A percentile compares a stretch with the other conserved stretches of the same genome.
Conservation (phyloP, 768 basidiomycete genomes). For the Leccinum boreale region DNA sequence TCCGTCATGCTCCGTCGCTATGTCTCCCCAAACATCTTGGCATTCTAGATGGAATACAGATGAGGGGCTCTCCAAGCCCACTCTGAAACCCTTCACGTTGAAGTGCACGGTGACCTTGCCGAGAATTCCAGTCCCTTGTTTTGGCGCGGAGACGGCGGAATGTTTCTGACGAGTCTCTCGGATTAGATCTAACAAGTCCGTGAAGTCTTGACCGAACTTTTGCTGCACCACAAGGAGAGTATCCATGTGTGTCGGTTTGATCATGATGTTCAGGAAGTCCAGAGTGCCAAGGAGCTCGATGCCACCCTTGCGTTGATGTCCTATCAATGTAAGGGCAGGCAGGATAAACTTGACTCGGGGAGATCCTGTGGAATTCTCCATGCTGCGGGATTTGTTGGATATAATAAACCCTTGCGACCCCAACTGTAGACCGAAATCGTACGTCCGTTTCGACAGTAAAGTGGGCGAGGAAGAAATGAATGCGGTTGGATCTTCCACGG, state of each 20-base stretch:
- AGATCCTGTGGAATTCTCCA: constrained; percentile 34
- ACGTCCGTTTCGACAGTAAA: constrained; percentile 30
- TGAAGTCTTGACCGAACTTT: constrained; percentile 87
- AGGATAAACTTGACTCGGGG: constrained; percentile 61
- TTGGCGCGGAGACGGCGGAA: constrained; percentile 8
- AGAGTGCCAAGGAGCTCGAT: constrained; percentile 58
- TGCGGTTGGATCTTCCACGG: constrained; percentile 46
- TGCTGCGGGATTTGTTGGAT: constrained; percentile 41
- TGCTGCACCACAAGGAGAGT: constrained; percentile 80
- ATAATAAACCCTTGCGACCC: constrained; percentile 61
- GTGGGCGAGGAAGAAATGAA: constrained; percentile 43
- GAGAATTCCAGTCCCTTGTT: constrained; percentile 13
- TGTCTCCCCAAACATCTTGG: constrained; percentile 63
- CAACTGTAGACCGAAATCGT: constrained; percentile 63
- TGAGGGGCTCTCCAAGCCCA: constrained; percentile 72
- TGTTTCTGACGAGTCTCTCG: constrained; percentile 51
- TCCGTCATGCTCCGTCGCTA: constrained; percentile 42
- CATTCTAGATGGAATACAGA: constrained; percentile 77
- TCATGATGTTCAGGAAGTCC: constrained; percentile 66
- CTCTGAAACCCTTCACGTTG: constrained; percentile 75
- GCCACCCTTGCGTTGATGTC: constrained; percentile 44
- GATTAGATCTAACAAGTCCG: constrained; percentile 68
- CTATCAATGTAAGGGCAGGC: constrained; percentile 63
- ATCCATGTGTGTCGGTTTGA: constrained; percentile 84
- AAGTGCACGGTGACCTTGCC: constrained; percentile 47